A percentile compares a stretch with the other conserved stretches of the same genome.
Evolutionary conservation across 177 flowering plant genomes (phyloP).

Genomic region (Vitis hybrid): DNA sequence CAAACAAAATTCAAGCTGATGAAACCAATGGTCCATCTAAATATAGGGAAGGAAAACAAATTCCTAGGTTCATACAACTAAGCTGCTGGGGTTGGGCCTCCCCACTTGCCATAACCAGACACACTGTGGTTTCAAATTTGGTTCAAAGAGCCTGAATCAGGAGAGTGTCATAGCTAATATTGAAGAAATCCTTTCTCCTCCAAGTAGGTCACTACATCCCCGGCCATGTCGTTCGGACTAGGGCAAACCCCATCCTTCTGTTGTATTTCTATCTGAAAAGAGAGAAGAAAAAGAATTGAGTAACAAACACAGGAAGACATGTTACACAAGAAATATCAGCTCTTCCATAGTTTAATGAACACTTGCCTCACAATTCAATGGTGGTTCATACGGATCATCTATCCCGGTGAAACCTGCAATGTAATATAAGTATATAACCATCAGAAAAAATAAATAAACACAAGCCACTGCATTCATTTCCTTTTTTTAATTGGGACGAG

Average conservation of each 20-base stretch:
- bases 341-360: not conserved
- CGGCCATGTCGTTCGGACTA: conserved; percentile 49
- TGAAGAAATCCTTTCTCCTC: conserved; percentile 53
- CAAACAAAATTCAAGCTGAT: too few relatives aligned
- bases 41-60: too few relatives aligned
- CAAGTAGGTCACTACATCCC: conserved; percentile 50
- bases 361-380: conserved; percentile 65
- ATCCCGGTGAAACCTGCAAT: conserved; percentile 72
- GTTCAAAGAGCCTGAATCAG: too few relatives aligned
- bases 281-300: not conserved
- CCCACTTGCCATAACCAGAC: too few relatives aligned
- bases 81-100: too few relatives aligned
- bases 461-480: too few relatives aligned
- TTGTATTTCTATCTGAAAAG: conserved; percentile 46
- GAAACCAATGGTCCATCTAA: too few relatives aligned
- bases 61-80: too few relatives aligned
- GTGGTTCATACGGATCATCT: conserved; percentile 77
- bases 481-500: too few relatives aligned
- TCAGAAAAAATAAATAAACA: not conserved
- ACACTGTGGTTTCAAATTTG: too few relatives aligned
- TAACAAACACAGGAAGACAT: not conserved
- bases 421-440: not conserved
- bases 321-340: not conserved
- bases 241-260: conserved; percentile 45
- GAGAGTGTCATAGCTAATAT: conserved; percentile 8